Conservation (phyloP, 2,329 filamentous ascomycete species). For the Botrytis pseudocinerea region DNA sequence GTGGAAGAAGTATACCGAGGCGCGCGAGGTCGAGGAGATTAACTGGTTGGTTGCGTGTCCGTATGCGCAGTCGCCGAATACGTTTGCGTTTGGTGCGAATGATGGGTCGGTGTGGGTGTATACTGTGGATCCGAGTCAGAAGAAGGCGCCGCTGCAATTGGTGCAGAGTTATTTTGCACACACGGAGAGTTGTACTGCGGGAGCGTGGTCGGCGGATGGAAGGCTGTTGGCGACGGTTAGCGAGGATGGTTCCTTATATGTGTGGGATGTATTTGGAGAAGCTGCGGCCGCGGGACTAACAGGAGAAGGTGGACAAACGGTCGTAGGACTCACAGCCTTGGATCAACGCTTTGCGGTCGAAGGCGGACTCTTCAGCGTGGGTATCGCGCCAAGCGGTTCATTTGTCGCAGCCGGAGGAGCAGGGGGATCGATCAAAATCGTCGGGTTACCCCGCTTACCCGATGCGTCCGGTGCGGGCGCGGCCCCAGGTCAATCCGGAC, state of each 20-base stretch:
- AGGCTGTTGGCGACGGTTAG: constrained; percentile 82
- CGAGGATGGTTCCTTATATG: constrained; percentile 85
- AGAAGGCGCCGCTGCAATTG: constrained; percentile 68
- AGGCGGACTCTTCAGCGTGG: constrained; percentile 86
- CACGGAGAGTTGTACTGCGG: constrained; percentile 81
- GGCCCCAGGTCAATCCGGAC: constrained; percentile 56
- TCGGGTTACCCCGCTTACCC: constrained; percentile 70
- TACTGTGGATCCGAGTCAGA: constrained; percentile 69
- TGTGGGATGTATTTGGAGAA: constrained; percentile 66
- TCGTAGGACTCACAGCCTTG: constrained; percentile 72
- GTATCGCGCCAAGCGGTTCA: constrained; percentile 74
- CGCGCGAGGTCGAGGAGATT: constrained; percentile 90
- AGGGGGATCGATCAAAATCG: constrained; percentile 79
- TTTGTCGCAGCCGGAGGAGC: constrained; percentile 87
- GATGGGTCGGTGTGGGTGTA: constrained; percentile 98
- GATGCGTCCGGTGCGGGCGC: constrained; percentile 33
- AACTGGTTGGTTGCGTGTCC: constrained; percentile 86
- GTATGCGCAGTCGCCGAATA: constrained; percentile 68
- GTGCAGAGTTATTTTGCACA: constrained; percentile 92
- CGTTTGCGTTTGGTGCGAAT: constrained; percentile 81
- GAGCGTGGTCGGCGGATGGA: constrained; percentile 87
- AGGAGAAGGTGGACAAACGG: constrained; percentile 58
- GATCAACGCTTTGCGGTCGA: constrained; percentile 93
- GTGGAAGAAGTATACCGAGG: constrained; percentile 71
- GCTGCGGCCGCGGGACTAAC: constrained; percentile 53